Evolutionary conservation across 306 rosid genomes (phyloP).

Genomic region (Betula pendula): DNA sequence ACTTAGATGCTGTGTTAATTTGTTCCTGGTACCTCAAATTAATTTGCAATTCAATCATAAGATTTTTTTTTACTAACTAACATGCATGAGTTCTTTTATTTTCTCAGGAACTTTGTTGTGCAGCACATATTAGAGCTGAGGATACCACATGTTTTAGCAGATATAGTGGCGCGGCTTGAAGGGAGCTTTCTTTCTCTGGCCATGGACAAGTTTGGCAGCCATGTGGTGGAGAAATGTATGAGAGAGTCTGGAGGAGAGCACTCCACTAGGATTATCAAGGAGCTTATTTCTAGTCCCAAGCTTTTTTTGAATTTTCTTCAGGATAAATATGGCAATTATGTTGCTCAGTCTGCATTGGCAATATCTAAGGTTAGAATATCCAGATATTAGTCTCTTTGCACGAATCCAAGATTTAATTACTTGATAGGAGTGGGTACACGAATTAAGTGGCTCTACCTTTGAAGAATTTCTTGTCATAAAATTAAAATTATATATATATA

Average conservation of each 20-base stretch:
- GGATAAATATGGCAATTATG: constrained; percentile 44
- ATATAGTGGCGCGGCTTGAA: constrained; percentile 3
- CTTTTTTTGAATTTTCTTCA: constrained; percentile 29
- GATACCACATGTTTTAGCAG: background rate
- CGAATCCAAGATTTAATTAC: too few species aligned
- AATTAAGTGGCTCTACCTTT: too few species aligned
- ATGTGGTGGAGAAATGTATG: constrained; percentile 45
- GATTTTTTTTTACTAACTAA: too few species aligned
- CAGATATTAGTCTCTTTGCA: too few species aligned
- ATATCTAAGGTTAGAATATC: constrained; percentile 30
- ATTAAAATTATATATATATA: too few species aligned
- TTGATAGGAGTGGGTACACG: too few species aligned
- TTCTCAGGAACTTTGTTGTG: constrained; percentile 51
- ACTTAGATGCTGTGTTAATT: too few species aligned
- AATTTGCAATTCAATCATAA: too few species aligned
- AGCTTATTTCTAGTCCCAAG: constrained; percentile 20
- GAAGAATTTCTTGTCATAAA: too few species aligned
- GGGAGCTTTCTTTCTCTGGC: constrained; percentile 31
- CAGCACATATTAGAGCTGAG: constrained; percentile 24
- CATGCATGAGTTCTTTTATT: background rate
- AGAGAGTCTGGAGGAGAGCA: background rate
- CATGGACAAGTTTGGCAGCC: constrained; percentile 41
- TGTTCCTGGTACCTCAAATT: too few species aligned
- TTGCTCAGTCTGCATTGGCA: constrained; percentile 42
- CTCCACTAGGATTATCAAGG: constrained; percentile 5